A percentile compares a stretch with the other conserved stretches of the same genome.
Evolutionary conservation across 1,139 yeast species (phyloP).

Genomic region (Yamadazyma mexicana): DNA sequence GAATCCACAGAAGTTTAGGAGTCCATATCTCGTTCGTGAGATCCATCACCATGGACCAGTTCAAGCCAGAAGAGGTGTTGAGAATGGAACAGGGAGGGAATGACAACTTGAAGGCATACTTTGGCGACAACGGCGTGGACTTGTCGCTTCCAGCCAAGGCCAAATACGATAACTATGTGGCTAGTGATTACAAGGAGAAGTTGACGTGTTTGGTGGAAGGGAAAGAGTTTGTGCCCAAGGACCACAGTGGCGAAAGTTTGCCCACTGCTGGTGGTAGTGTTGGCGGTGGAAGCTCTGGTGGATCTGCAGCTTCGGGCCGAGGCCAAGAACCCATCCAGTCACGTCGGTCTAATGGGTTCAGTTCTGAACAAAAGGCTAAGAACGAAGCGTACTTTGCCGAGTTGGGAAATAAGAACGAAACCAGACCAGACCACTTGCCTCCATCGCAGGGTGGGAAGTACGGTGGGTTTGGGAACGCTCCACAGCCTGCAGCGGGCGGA

Average conservation of each 20-base stretch:
- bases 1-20: conserved; percentile 93
- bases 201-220: conserved; percentile 77
- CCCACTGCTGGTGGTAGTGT: conserved; percentile 23
- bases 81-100: conserved; percentile 97
- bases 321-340: conserved; percentile 37
- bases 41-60: conserved; percentile 96
- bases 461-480: conserved; percentile 86
- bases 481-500: conserved; percentile 39
- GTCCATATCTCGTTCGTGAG: conserved; percentile 96
- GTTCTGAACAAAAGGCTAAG: conserved; percentile 49
- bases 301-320: conserved; percentile 13
- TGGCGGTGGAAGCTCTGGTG: conserved; percentile 13
- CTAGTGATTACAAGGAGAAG: conserved; percentile 89
- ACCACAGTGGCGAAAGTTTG: conserved; percentile 53
- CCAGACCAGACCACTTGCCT: conserved; percentile 75
- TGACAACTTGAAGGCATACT: conserved; percentile 67
- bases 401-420: conserved; percentile 70
- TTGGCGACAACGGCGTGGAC: conserved; percentile 74
- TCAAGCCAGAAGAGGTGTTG: conserved; percentile 84
- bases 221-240: conserved; percentile 64
- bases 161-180: conserved; percentile 85
- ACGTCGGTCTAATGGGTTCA: conserved; percentile 37
- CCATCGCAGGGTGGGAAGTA: conserved; percentile 95
- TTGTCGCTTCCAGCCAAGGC: conserved; percentile 59
- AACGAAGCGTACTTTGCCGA: conserved; percentile 83